Conservation (phyloP, 1,284 basidiomycete genomes). For the Rhizoctonia solani region DNA sequence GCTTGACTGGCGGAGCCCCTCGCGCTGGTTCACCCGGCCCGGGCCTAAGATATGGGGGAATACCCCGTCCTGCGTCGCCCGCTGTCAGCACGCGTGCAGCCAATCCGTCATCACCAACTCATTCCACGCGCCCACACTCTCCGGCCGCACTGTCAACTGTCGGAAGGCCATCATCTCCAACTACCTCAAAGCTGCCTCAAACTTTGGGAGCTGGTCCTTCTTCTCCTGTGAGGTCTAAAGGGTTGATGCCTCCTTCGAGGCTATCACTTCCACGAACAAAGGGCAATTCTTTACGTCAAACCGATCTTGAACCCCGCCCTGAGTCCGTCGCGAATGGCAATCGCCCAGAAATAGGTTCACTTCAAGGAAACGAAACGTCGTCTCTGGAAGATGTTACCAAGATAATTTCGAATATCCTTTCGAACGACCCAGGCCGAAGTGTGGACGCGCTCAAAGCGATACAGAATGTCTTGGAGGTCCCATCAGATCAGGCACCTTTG, state of each 20-base stretch:
- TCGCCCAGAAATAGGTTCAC: neutral
- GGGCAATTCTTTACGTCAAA: conserved; percentile 18
- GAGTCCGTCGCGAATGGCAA: conserved; percentile 35
- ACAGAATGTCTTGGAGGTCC: conserved; percentile 76
- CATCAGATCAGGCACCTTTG: conserved; percentile 52
- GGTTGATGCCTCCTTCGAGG: conserved; percentile 40
- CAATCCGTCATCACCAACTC: conserved; percentile 66
- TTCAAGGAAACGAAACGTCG: neutral
- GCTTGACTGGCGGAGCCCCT: conserved; percentile 54
- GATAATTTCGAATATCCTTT: conserved; percentile 81
- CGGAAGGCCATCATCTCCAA: conserved; percentile 12
- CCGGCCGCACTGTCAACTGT: conserved; percentile 13
- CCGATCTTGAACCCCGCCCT: conserved; percentile 41
- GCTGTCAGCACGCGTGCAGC: conserved; percentile 47
- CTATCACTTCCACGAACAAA: conserved; percentile 6
- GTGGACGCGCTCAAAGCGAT: conserved; percentile 95
- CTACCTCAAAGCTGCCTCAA: conserved; percentile 2
- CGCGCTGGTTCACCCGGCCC: conserved; percentile 62
- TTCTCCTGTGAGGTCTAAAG: conserved; percentile 54
- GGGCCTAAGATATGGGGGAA: conserved; percentile 41
- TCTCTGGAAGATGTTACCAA: conserved; percentile 72
- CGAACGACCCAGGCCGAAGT: conserved; percentile 79
- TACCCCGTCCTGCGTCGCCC: conserved; percentile 37
- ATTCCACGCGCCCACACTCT: conserved; percentile 37
- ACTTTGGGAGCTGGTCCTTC: conserved; percentile 49